These are phyloP conservation scores for Aspergillus viridinutans DNA, from an alignment of 2,329 filamentous ascomycete genomes.

Conservation along the genomic window DNA sequence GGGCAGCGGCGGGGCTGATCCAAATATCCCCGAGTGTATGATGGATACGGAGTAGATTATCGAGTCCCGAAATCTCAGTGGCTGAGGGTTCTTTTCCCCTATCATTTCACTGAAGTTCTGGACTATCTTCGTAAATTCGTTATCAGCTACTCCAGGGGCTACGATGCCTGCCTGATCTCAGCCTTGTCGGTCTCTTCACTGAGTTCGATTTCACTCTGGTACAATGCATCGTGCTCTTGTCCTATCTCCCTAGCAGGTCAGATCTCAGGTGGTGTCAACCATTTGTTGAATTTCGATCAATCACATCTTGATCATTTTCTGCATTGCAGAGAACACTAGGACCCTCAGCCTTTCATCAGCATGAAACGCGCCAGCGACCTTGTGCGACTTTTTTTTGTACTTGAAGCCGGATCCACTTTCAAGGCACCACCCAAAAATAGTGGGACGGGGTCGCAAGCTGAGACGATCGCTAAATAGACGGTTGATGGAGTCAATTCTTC, in stretches of 20 bases:
- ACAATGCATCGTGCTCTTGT: neutral
- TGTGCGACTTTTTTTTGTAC: neutral
- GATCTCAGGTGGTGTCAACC: too few species aligned
- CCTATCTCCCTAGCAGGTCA: too few species aligned
- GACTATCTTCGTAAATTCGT: neutral
- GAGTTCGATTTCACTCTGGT: neutral
- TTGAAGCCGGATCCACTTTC: neutral
- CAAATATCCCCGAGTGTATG: neutral
- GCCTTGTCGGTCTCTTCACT: neutral
- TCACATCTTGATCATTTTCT: neutral
- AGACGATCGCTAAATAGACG: neutral
- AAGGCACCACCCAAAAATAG: neutral
- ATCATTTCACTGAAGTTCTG: neutral
- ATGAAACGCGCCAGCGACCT: neutral
- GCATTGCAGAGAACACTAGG: neutral
- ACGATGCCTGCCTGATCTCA: neutral
- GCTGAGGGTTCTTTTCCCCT: neutral
- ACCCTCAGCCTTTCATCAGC: neutral
- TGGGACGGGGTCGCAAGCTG: neutral
- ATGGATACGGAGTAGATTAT: neutral
- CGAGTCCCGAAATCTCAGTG: neutral
- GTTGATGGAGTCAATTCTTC: neutral
- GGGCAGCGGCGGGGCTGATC: neutral
- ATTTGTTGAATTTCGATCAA: neutral
- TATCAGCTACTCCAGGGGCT: neutral